Evolutionary conservation across 805 yeast genomes (phyloP), one percentile per base, ranked within the genome.

Genomic region (Pachysolen tannophilus): DNA sequence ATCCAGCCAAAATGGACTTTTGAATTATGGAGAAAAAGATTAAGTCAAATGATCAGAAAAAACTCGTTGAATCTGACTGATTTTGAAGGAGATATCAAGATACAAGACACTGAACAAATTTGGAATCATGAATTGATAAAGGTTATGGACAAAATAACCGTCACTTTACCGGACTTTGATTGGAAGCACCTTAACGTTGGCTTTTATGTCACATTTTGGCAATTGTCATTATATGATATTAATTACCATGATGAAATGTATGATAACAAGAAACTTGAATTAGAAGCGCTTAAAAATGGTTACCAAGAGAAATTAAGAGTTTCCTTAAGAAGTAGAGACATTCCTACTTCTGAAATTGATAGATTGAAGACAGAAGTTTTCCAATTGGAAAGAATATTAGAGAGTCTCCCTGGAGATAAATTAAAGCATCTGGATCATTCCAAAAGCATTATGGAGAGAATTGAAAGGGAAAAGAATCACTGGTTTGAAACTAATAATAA

Each of bases 131-230:
- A 28, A n/a, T 18, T 29, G 30, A 13, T 10, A 8, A 32, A 36
- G 4, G 26, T 55, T 2, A 39, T 43, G 11, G 39, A 34, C 1
- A 26, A 45, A 10, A 28, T 55, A 11, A 40, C 46, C 3, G 26
- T 34, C 2, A 31, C 44, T 6, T 16, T 50, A 9, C 38, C 46
- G 2, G 17, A 34, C 3, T 28, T 48, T 9, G 43, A 53, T n/a
- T 49, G 56, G 48, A 28, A 46, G 0, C 24, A 43, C 7, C 33
- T 77, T 3, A 46, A 61, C 2, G 49, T 55, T 10, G 64, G 61
- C 0, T 57, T 85, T 20, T 83, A 68, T 47, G 57, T 63, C 2
- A 60, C 69, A 1, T 88, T 87, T 46, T 88, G 95, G 96, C 73
- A 65, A 41, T 60, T 82, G 23, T 69, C 80, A 0, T 56, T 85